Evolutionary conservation across 1,284 basidiomycete genomes (phyloP).

Genomic region (Kwoniella shivajii): DNA sequence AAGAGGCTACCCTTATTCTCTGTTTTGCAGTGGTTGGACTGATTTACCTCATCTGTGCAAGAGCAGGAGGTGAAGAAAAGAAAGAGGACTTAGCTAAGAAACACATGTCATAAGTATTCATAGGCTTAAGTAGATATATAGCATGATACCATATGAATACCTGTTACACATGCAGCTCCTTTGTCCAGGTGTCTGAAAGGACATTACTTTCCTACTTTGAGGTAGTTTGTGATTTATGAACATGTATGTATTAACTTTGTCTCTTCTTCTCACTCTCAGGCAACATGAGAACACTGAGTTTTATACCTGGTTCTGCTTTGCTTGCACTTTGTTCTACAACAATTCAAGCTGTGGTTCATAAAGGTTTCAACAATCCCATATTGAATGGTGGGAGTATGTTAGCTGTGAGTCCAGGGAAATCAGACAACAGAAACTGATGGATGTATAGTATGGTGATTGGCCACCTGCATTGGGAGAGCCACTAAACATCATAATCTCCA

Average conservation of each 20-base stretch:
- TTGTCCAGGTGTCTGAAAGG: too few species aligned
- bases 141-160: neutral
- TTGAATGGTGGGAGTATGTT: conserved; percentile 5
- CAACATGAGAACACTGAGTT: too few species aligned
- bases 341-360: neutral
- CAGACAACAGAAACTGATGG: too few species aligned
- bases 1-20: conserved; percentile 44
- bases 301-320: too few species aligned
- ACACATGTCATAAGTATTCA: conserved; percentile 18
- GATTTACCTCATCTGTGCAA: conserved; percentile 36
- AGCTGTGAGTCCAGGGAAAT: conserved; percentile 16
- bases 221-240: too few species aligned
- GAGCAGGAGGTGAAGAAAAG: conserved; percentile 16
- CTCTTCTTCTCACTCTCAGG: too few species aligned
- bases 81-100: conserved; percentile 22
- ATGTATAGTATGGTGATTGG: too few species aligned
- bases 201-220: too few species aligned
- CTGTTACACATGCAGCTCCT: neutral
- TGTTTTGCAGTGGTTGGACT: conserved; percentile 38
- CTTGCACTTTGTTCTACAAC: too few species aligned
- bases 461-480: conserved; percentile 26
- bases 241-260: too few species aligned
- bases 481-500: conserved; percentile 26
- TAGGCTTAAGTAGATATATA: neutral
- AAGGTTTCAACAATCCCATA: conserved; percentile 1